These are phyloP conservation scores for Trametes maxima DNA, from an alignment of 768 basidiomycete genomes.

Conservation along the genomic window DNA sequence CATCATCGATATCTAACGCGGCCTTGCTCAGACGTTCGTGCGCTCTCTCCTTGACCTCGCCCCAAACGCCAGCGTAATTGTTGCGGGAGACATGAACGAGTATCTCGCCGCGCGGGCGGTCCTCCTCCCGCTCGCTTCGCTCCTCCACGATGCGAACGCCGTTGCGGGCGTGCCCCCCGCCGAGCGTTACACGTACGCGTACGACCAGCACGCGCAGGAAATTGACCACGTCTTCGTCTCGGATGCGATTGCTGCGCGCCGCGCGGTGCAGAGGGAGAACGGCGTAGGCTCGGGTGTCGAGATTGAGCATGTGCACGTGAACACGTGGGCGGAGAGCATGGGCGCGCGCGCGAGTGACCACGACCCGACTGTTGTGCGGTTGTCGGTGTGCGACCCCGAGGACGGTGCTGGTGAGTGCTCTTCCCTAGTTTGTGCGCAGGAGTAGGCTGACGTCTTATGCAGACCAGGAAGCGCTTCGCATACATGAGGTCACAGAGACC, in stretches of 20 bases:
- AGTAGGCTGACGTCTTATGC: not conserved
- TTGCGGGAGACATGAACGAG: slow-evolving; percentile 67
- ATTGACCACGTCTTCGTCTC: slow-evolving; percentile 63
- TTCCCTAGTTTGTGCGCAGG: not conserved
- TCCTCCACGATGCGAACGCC: slow-evolving; percentile 54
- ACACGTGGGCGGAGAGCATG: slow-evolving; percentile 53
- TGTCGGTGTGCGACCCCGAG: slow-evolving; percentile 46
- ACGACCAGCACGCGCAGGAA: slow-evolving; percentile 59
- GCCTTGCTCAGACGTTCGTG: slow-evolving; percentile 48
- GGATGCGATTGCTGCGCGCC: slow-evolving; percentile 37
- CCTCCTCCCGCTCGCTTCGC: slow-evolving; percentile 43
- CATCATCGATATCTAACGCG: not conserved
- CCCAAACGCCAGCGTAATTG: slow-evolving; percentile 49
- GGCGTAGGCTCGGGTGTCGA: slow-evolving; percentile 20
- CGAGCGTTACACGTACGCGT: slow-evolving; percentile 65
- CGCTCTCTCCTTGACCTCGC: slow-evolving; percentile 45
- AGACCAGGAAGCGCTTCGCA: not conserved
- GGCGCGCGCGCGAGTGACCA: slow-evolving; percentile 55
- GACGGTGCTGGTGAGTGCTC: slow-evolving; percentile 5
- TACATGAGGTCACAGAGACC: not conserved
- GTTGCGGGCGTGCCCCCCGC: slow-evolving; percentile 47
- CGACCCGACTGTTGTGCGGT: slow-evolving; percentile 57
- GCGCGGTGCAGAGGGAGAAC: slow-evolving; percentile 5
- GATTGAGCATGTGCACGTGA: slow-evolving; percentile 63
- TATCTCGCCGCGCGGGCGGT: slow-evolving; percentile 55